A percentile compares a stretch with the other conserved stretches of the same genome.
These are phyloP conservation scores for Didymella arachidicola DNA, from an alignment of 2,329 filamentous ascomycete genomes.

Conservation along the genomic window DNA sequence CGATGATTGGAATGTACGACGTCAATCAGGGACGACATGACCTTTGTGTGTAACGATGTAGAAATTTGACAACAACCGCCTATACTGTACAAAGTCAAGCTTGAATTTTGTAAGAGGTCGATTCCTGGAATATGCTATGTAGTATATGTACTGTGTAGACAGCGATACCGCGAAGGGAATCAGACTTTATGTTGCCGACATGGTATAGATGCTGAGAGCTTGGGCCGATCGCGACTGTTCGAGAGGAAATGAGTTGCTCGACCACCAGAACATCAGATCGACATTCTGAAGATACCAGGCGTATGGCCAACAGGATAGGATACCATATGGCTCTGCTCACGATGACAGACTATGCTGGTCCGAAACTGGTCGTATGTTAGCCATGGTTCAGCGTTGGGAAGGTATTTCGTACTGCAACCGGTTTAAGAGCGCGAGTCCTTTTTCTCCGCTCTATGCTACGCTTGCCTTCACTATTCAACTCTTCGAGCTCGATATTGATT, in stretches of 20 bases:
- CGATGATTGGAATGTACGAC: slow-evolving; percentile 19
- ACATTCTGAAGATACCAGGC: slow-evolving; percentile 6
- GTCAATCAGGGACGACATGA: slow-evolving; percentile 5
- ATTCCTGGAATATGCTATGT: not conserved
- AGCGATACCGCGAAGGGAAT: not conserved
- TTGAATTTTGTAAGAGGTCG: not conserved
- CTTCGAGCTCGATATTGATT: slow-evolving; percentile 17
- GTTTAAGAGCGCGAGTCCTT: not conserved
- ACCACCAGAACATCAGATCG: not conserved
- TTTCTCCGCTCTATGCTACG: slow-evolving; percentile 1
- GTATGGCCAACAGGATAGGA: slow-evolving; percentile 3
- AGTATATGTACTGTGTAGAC: not conserved
- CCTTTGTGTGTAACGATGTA: slow-evolving; percentile 10
- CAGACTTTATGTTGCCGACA: no score
- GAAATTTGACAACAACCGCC: not conserved
- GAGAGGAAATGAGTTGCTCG: not conserved
- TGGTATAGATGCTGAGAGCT: no score
- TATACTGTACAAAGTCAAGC: slow-evolving; percentile 1
- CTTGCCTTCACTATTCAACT: slow-evolving; percentile 8
- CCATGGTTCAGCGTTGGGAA: not conserved
- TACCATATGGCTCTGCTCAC: not conserved
- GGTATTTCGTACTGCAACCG: slow-evolving; percentile 6
- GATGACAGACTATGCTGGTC: not conserved
- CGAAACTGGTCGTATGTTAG: slow-evolving; percentile 3
- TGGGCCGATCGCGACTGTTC: not conserved